Percentiles rank a stretch among this genome's conserved stretches.
phyloP scores from a whole-genome alignment of 1,139 yeast genomes.

The Wickerhamomyces sp. region DNA sequence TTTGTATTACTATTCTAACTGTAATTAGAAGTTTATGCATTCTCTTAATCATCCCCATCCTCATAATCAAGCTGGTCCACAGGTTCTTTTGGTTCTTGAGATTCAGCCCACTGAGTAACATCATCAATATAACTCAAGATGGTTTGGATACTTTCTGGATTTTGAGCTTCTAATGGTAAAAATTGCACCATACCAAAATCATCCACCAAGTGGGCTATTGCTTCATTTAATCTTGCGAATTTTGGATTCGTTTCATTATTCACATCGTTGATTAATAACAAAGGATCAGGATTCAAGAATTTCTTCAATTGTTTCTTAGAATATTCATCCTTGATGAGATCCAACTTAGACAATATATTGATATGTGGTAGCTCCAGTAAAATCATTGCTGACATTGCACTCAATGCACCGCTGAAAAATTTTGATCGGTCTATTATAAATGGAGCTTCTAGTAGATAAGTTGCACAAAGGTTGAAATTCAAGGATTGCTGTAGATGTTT shows the following conservation, averaged over 20 bases:
- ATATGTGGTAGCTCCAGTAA: conserved; percentile 91
- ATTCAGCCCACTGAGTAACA: conserved; percentile 95
- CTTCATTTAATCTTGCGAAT: conserved; percentile 66
- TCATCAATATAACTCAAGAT: conserved; percentile 92
- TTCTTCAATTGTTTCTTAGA: conserved; percentile 74
- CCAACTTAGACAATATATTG: conserved; percentile 81
- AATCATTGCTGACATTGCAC: conserved; percentile 99
- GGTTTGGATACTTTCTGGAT: conserved; percentile 75
- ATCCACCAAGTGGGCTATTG: conserved; percentile 86
- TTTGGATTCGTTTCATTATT: conserved; percentile 62
- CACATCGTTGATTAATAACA: conserved; percentile 53
- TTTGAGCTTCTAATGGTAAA: conserved; percentile 79
- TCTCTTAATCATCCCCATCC: conserved; percentile 27
- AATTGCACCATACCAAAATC: conserved; percentile 99
- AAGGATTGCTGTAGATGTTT: conserved; percentile 74
- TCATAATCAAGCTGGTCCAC: conserved; percentile 65
- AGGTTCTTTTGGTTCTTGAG: conserved; percentile 96
- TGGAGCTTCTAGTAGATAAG: conserved; percentile 90
- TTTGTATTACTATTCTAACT: too few relatives aligned
- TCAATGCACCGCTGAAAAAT: conserved; percentile 90
- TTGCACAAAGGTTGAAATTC: conserved; percentile 86
- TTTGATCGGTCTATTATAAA: conserved; percentile 86
- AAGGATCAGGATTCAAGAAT: conserved; percentile 88
- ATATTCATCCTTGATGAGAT: conserved; percentile 72
- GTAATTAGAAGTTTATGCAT: background rate